Evolutionary conservation across 768 basidiomycete genomes (phyloP).

Genomic region (Phylloporus arenicola): DNA sequence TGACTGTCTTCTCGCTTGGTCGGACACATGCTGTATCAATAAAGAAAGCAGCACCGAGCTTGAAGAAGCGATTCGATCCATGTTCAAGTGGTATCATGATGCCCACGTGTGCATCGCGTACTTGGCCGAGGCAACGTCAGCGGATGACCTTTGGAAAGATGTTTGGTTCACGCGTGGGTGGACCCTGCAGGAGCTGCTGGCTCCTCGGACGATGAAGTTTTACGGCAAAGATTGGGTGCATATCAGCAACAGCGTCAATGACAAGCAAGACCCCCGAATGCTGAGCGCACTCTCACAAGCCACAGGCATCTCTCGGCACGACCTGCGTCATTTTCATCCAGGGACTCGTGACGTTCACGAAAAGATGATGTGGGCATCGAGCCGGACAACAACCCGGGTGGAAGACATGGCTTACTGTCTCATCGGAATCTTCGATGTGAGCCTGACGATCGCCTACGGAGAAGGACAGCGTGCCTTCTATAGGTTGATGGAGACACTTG

Average conservation of each 20-base stretch:
- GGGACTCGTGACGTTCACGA: constrained; percentile 23
- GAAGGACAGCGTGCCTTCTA: constrained; percentile 30
- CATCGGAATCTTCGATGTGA: constrained; percentile 32
- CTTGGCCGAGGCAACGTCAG: constrained; percentile 26
- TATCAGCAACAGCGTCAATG: constrained; percentile 22
- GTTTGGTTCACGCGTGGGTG: constrained; percentile 31
- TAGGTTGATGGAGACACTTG: constrained; percentile 27
- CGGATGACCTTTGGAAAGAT: constrained; percentile 23
- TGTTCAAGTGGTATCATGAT: constrained; percentile 31
- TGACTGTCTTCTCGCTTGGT: constrained; percentile 28
- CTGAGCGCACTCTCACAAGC: constrained; percentile 22
- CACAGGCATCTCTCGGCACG: constrained; percentile 22
- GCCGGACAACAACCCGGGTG: constrained; percentile 29
- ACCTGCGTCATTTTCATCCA: constrained; percentile 21
- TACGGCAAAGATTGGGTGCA: constrained; percentile 25
- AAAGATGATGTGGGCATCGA: constrained; percentile 33
- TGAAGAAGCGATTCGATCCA: constrained; percentile 31
- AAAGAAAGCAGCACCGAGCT: constrained; percentile 33
- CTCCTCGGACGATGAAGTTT: constrained; percentile 29
- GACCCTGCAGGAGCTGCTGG: constrained; percentile 28
- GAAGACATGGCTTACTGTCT: constrained; percentile 32
- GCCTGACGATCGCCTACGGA: constrained; percentile 31
- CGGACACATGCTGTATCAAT: constrained; percentile 33
- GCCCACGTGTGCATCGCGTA: constrained; percentile 29
- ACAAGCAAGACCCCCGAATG: constrained; percentile 23